Base-by-base conservation (phyloP, 169 alveolate species). In the Babesia gibsoni region DNA sequence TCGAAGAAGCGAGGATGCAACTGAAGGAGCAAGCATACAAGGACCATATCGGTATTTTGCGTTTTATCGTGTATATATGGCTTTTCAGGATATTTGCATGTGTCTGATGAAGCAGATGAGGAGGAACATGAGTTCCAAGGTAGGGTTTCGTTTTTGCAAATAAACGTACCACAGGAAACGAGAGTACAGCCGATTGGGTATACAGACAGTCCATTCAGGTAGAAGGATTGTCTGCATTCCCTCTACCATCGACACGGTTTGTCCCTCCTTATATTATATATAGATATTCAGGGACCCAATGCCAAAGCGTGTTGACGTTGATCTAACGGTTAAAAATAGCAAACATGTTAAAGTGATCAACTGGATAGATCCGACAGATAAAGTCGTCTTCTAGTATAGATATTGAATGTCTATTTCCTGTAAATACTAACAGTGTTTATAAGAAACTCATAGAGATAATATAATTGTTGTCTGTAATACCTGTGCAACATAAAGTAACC, bases 331-430 rank as follows among this genome's bases (percentile, higher is more conserved):
- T 25, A 68, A 49, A 30, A 80, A 91, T 49, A 75, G 86, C 42
- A 79, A 84, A 8, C 74, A 87, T 42, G 88, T 81, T 3, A 91
- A 92, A 52, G 89, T 92, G n/a, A 90, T 92, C 68, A 89, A 90
- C 69, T 92, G 96, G 96, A 90, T 92, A 7, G 94, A 92, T 63
- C 96, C 96, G 0, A 87, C 84, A 45, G 96, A 92, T 58, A 89
- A 83, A 56, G 94, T 91, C 0, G 83, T 87, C 14, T 84, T 91
- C 72, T 73, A 64, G 37, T 45, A 16, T 32, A 59, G 18, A 46
- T 9, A 46, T 46, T 83, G 32, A 56, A 3, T 36, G 52, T n/a
- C n/a, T n/a, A n/a, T n/a, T n/a, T n/a, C n/a, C 75, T 7, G 52
- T 18, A 72, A 58, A 29, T 39, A 64, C 59, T 25, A n/a, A 10